Base-by-base conservation (phyloP, 2,329 filamentous ascomycete species). In the Arachnomyces sp. region DNA sequence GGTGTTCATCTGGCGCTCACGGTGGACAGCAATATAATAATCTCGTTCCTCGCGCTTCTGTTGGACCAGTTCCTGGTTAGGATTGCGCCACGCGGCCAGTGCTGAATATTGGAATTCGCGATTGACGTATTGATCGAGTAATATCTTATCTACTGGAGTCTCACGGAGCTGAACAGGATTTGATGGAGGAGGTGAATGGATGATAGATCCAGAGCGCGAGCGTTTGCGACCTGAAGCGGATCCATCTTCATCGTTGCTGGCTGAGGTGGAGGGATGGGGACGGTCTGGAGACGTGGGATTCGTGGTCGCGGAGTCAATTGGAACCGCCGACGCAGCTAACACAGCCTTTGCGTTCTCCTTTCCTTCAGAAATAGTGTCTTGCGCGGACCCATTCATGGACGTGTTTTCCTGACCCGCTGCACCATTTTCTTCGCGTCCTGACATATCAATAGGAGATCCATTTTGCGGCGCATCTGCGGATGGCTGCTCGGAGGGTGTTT, bases 1-100 rank as follows among this genome's bases (percentile, higher is more conserved):
- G 12, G 79, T 76, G 48, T 79, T 70, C 44, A 67, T 55, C 34
- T 72, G 67, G 33, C 73, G 68, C 37, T 74, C 66, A 72, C 77
- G 63, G 72, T 83, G 65, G 49, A 86, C 58, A 36, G 71, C 63
- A 43, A 77, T 71, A 68, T 90, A 87, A 57, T 86, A 81, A 44
- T 81, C 74, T 43, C 79, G 74, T 63, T 83, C 81, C 36, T 76
- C 70, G 49, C 76, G 76, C 64, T 81, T 82, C 49, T 77, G 70
- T 49, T 73, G 72, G 48, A 81, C 73, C 41, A 80, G 63, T 36
- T 73, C 70, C 47, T 76, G 73, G 39, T 71, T 72, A 28, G 72
- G 68, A 38, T 73, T 69, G 33, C 74, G 70, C 39, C 64, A 65
- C 7, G 67, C 66, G 29, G 63, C 57, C 44, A 79, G 63, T 25